These are phyloP conservation scores for Vaccinium corymbosum DNA, from an alignment of 148 eudicot species.

Conservation along the genomic window DNA sequence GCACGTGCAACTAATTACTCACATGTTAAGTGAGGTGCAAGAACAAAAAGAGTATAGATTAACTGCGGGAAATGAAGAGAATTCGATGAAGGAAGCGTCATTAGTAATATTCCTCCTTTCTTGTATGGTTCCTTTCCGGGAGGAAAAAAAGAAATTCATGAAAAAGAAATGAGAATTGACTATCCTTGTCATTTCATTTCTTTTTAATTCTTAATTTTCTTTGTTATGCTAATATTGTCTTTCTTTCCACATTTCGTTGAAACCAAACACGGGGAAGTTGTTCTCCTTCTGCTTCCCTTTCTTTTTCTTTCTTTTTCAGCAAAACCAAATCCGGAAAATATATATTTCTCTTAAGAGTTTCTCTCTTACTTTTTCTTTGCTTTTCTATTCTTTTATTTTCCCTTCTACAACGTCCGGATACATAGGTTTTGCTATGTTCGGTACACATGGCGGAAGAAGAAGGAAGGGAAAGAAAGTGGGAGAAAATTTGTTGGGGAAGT, in stretches of 20 bases:
- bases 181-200: neutral
- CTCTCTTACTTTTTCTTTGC: neutral
- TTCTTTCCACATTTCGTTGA: neutral
- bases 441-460: neutral
- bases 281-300: neutral
- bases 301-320: neutral
- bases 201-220: neutral
- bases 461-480: neutral
- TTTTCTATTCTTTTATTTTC: neutral
- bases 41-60: neutral
- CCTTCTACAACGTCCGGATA: neutral
- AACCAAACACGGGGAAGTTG: neutral
- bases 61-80: neutral
- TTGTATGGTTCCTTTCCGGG: neutral
- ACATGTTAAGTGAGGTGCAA: neutral
- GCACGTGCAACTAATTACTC: neutral
- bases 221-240: neutral
- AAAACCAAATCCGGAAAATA: neutral
- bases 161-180: neutral
- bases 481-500: neutral
- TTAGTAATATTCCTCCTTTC: neutral
- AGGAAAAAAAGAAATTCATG: neutral
- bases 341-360: neutral
- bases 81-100: neutral
- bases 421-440: neutral